Conservation (phyloP, 768 basidiomycete genomes). For the Rhodocollybia butyracea region DNA sequence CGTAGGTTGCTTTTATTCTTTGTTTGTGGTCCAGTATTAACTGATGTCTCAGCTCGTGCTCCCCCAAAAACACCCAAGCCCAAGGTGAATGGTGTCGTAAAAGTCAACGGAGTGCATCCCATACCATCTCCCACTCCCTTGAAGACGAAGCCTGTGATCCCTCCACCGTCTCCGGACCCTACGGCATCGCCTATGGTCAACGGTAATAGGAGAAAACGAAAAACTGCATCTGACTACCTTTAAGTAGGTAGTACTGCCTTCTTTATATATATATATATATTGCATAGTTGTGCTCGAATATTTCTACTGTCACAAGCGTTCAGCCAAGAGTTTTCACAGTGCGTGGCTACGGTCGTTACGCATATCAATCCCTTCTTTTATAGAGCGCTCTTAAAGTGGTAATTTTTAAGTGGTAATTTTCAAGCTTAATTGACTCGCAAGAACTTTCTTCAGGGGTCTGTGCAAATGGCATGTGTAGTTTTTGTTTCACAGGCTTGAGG, state of each 20-base stretch:
- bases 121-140: conserved; percentile 1
- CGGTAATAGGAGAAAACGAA: conserved; percentile 55
- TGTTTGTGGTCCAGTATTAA: conserved; percentile 17
- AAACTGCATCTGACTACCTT: conserved; percentile 38
- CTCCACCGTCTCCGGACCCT: conserved; percentile 8
- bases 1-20: background rate
- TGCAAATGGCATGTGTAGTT: no score
- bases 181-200: conserved; percentile 26
- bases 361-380: no score
- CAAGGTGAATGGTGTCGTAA: conserved; percentile 10
- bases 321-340: no score
- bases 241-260: background rate
- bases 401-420: no score
- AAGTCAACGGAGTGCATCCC: background rate
- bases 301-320: no score
- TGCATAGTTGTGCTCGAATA: no score
- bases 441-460: no score
- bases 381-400: no score
- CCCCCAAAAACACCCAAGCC: background rate
- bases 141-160: conserved; percentile 8
- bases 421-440: no score
- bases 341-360: no score
- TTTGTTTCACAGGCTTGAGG: no score
- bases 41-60: conserved; percentile 20
- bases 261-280: background rate